These are phyloP conservation scores for Grosmannia huntii DNA, from an alignment of 2,329 filamentous ascomycete genomes.

Conservation along the genomic window DNA sequence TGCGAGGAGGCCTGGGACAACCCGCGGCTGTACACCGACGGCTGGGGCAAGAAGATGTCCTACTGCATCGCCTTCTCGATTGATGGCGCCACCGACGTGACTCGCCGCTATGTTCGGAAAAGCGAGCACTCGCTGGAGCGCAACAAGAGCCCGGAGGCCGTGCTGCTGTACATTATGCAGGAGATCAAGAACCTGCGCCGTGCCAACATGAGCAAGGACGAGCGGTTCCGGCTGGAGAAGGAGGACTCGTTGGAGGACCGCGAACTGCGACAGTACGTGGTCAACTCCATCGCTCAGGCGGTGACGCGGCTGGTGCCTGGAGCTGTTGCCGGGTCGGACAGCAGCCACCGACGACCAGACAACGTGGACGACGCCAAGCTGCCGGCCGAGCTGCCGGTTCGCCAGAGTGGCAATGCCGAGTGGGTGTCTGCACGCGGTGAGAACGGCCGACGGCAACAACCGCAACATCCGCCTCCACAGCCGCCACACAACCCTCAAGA, in stretches of 20 bases:
- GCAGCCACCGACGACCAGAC: constrained; percentile 12
- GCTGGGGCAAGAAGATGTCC: constrained; percentile 92
- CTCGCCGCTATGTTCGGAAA: constrained; percentile 58
- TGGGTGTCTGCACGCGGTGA: constrained; percentile 24
- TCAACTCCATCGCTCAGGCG: constrained; percentile 59
- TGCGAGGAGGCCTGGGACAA: constrained; percentile 96
- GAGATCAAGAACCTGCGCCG: constrained; percentile 81
- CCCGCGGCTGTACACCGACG: constrained; percentile 81
- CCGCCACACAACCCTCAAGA: constrained; percentile 13
- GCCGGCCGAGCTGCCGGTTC: constrained; percentile 44
- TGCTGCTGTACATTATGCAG: constrained; percentile 79
- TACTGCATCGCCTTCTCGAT: constrained; percentile 96
- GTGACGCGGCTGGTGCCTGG: constrained; percentile 55
- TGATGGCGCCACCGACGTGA: constrained; percentile 62
- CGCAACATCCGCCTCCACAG: constrained; percentile 5
- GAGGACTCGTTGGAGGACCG: constrained; percentile 66
- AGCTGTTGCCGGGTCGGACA: constrained; percentile 14
- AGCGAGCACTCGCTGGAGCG: constrained; percentile 60
- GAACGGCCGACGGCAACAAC: constrained; percentile 15
- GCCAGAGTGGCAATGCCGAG: constrained; percentile 23
- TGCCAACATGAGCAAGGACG: constrained; percentile 72
- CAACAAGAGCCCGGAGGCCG: constrained; percentile 72
- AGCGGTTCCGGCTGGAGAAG: constrained; percentile 68
- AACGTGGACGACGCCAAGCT: constrained; percentile 43
- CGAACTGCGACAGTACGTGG: constrained; percentile 62